phyloP scores from a whole-genome alignment of 768 basidiomycete genomes.

The Xerocomellus amylosporus region DNA sequence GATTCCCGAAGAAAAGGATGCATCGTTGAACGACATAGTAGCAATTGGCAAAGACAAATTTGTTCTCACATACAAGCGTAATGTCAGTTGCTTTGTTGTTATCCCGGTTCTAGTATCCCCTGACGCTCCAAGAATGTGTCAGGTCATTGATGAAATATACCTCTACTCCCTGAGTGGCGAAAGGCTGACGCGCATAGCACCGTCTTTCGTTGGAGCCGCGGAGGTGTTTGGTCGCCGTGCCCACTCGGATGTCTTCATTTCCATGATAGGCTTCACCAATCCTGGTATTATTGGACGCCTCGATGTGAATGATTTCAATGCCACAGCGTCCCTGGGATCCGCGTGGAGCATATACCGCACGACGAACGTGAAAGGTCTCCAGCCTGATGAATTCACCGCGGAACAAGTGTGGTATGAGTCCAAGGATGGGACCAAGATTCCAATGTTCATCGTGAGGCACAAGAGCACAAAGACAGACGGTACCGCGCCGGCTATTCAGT shows the following conservation, averaged over 20 bases:
- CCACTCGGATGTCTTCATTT: conserved; percentile 61
- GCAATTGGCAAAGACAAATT: conserved; percentile 56
- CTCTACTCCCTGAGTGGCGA: conserved; percentile 58
- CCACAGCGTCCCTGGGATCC: conserved; percentile 35
- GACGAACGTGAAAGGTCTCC: conserved; percentile 57
- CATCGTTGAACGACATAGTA: conserved; percentile 51
- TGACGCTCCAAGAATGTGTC: conserved; percentile 5
- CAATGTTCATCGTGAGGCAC: conserved; percentile 84
- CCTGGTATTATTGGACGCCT: conserved; percentile 67
- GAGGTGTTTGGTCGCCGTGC: conserved; percentile 49
- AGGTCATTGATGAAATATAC: conserved; percentile 80
- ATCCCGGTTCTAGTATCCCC: neutral
- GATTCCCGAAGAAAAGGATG: conserved; percentile 66
- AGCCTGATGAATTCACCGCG: conserved; percentile 64
- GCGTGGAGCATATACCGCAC: conserved; percentile 59
- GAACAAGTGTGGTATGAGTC: conserved; percentile 78
- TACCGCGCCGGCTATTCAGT: conserved; percentile 73
- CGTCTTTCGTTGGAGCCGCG: conserved; percentile 67
- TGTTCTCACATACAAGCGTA: conserved; percentile 63
- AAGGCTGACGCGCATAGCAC: conserved; percentile 52
- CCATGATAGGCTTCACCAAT: conserved; percentile 65
- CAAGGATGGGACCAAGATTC: conserved; percentile 77
- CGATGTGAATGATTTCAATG: conserved; percentile 43
- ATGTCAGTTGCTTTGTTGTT: conserved; percentile 44
- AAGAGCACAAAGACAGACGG: conserved; percentile 69